These are phyloP conservation scores for Termitomyces sp. DNA, from an alignment of 768 basidiomycete species.

Conservation along the genomic window DNA sequence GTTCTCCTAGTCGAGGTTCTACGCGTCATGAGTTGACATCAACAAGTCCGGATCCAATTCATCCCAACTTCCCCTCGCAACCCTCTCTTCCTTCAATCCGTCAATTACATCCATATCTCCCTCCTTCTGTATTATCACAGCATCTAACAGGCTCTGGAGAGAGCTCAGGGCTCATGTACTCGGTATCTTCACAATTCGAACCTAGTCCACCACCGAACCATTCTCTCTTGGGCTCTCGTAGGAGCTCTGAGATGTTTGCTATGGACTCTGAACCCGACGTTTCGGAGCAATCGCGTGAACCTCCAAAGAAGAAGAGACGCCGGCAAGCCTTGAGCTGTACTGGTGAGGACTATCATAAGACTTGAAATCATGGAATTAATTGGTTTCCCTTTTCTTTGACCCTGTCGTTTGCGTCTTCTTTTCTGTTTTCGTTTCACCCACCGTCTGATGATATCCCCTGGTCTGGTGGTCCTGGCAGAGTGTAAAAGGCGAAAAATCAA, in stretches of 20 bases:
- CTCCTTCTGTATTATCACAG: conserved; percentile 42
- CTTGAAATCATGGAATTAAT: not conserved
- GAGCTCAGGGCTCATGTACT: conserved; percentile 15
- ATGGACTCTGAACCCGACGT: conserved; percentile 60
- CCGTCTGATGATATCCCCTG: conserved; percentile 18
- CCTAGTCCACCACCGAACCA: conserved; percentile 21
- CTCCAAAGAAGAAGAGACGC: conserved; percentile 79
- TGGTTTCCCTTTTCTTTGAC: not conserved
- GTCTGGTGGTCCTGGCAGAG: conserved; percentile 39
- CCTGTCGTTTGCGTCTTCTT: not conserved
- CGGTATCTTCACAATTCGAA: conserved; percentile 24
- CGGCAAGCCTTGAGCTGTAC: conserved; percentile 84
- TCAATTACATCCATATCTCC: conserved; percentile 62
- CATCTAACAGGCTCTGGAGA: conserved; percentile 16
- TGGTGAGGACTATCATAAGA: conserved; percentile 42
- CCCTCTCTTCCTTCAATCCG: conserved; percentile 63
- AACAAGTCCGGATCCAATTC: conserved; percentile 18
- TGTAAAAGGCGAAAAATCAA: conserved; percentile 87
- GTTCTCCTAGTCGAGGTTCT: conserved; percentile 19
- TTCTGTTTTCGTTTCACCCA: not conserved
- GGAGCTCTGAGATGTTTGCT: conserved; percentile 29
- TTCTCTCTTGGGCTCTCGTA: conserved; percentile 20
- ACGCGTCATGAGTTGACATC: conserved; percentile 19
- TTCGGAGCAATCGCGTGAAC: conserved; percentile 45
- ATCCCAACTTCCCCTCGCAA: conserved; percentile 22